Conservation (phyloP, 495 filamentous ascomycete genomes). For the Physcia stellaris region DNA sequence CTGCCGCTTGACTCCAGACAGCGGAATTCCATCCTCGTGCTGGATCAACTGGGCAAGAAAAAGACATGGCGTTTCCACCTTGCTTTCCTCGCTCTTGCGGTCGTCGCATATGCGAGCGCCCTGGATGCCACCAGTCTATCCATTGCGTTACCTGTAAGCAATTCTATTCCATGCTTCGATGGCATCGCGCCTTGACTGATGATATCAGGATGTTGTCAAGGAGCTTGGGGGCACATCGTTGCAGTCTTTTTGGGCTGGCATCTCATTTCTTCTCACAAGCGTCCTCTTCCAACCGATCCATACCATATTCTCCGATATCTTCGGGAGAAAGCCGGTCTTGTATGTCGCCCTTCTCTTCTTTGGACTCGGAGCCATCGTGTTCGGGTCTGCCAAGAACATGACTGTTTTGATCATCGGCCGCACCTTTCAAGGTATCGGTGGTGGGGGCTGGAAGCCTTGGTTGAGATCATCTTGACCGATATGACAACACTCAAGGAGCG, state of each 20-base stretch:
- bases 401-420: conserved; percentile 44
- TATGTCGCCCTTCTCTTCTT: conserved; percentile 34
- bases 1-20: too few species aligned
- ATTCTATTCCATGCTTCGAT: background rate
- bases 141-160: conserved; percentile 39
- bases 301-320: conserved; percentile 43
- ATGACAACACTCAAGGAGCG: conserved; percentile 30
- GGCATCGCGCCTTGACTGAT: background rate
- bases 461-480: conserved; percentile 38
- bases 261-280: conserved; percentile 59
- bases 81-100: too few species aligned
- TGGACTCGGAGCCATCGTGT: conserved; percentile 35
- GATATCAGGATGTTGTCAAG: conserved; percentile 30
- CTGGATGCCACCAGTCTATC: conserved; percentile 47
- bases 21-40: too few species aligned
- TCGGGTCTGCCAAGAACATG: conserved; percentile 34
- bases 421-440: conserved; percentile 39
- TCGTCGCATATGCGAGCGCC: too few species aligned
- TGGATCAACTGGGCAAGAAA: too few species aligned
- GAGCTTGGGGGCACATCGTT: conserved; percentile 39
- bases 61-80: too few species aligned
- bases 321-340: conserved; percentile 34
- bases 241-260: conserved; percentile 55
- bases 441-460: conserved; percentile 36
- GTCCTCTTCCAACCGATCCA: conserved; percentile 55